Base-by-base conservation (phyloP, 805 yeast species). In the Wickerhamiella australiensis region DNA sequence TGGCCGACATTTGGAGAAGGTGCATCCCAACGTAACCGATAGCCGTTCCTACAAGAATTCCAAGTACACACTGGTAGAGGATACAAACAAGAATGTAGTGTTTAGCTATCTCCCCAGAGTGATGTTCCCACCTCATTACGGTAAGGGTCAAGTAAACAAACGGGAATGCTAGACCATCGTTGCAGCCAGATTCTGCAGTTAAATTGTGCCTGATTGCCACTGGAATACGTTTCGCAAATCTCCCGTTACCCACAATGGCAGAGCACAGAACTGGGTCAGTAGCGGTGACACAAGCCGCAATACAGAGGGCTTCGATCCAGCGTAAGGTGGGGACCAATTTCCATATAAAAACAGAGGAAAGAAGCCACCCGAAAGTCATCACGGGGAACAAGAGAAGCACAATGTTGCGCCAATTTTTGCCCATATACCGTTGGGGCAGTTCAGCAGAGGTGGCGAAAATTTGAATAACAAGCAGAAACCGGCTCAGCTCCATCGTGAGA, bases 231-330 rank as follows among this genome's bases (percentile, higher is more conserved):
- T 75, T 76, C 7, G 85, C 84, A 60, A 81, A 81, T 55, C 76
- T 76, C 48, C 86, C 86, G 54, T 78, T 78, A 26, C 82, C 85
- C 37, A 80, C 80, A 9, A 57, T 48, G 1, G 85, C 83, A 38
- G 82, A 82, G 3, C 83, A 79, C 59, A 80, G 68, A 41, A 81
- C 82, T 2, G 87, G 88, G 62, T 81, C 88, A 0, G 88, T 81
- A 6, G 87, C 86, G 0, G 88, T 81, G 47, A 80, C 75, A 61
- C 87, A 80, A 2, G 84, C 84, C 9, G 78, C 72, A 1, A 81
- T 77, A 47, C 80, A 66, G 27, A 81, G 70, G 5, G 78, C 76
- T 46, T 78, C 75, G 18, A 75, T 63, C 60, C 75, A 79, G 29
- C 66, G 64, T 50, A 80, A 66, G 25, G 73, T 73, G 0, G 85